These are phyloP conservation scores for Quercus tomentella DNA, from an alignment of 331 rosid species.

Conservation along the genomic window DNA sequence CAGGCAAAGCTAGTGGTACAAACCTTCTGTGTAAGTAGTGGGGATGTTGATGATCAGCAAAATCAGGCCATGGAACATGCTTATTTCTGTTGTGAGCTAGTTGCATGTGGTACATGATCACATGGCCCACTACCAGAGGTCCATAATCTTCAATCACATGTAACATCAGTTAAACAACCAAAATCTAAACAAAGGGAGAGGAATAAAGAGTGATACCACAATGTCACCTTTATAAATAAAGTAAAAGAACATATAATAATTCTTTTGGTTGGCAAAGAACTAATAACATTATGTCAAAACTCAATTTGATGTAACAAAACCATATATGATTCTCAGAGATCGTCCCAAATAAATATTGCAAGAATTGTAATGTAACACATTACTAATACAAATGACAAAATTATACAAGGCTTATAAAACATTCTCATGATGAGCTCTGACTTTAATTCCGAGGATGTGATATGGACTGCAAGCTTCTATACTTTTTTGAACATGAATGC, in stretches of 20 bases:
- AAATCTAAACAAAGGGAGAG: not conserved
- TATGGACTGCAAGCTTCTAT: slow-evolving; percentile 31
- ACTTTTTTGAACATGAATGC: slow-evolving; percentile 46
- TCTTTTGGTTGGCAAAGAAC: not conserved
- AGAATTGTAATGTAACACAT: slow-evolving; percentile 6
- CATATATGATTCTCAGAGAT: slow-evolving; percentile 19
- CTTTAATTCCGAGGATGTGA: slow-evolving; percentile 35
- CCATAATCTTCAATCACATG: not conserved
- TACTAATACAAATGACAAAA: slow-evolving; percentile 17
- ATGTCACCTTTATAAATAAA: not conserved
- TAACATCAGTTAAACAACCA: not conserved
- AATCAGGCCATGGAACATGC: too few relatives aligned
- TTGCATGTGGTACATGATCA: too few relatives aligned
- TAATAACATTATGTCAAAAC: not conserved
- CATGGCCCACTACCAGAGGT: too few relatives aligned
- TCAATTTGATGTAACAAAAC: not conserved
- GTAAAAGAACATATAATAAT: not conserved
- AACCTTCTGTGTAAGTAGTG: too few relatives aligned
- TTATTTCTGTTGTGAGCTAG: too few relatives aligned
- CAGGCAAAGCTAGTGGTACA: too few relatives aligned
- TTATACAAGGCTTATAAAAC: slow-evolving; percentile 5
- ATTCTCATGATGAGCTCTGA: slow-evolving; percentile 36
- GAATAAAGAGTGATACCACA: not conserved
- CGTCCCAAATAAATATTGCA: slow-evolving; percentile 23
- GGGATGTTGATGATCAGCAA: too few relatives aligned